phyloP scores from a whole-genome alignment of 306 rosid species.

The Trifolium fragiferum region DNA sequence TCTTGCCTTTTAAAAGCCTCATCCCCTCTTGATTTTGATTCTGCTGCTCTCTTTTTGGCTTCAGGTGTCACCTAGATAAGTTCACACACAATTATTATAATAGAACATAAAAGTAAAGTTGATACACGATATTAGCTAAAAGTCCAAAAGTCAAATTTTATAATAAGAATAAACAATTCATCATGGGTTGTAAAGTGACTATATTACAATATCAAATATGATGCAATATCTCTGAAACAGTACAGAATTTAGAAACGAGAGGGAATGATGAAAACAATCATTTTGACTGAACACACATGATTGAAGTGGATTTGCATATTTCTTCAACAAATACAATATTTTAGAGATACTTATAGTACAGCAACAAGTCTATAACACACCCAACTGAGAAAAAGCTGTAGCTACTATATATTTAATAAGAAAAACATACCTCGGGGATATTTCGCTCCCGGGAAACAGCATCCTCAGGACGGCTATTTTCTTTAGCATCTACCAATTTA shows the following conservation, averaged over 20 bases:
- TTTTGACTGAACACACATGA: constrained; percentile 1
- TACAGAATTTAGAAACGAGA: constrained; percentile 24
- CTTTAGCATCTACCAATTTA: constrained; percentile 46
- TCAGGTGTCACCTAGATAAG: constrained; percentile 75
- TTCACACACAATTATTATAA: constrained; percentile 37
- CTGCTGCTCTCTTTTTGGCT: constrained; percentile 84
- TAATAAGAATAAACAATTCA: constrained; percentile 9
- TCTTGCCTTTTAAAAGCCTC: constrained; percentile 85
- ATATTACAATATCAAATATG: constrained; percentile 26
- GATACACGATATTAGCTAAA: constrained; percentile 14
- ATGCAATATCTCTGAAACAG: constrained; percentile 17
- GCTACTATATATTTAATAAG: constrained; percentile 17
- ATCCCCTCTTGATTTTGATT: constrained; percentile 87
- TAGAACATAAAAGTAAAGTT: constrained; percentile 5
- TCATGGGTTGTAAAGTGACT: not conserved
- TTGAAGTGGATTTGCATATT: constrained; percentile 15
- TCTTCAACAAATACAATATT: constrained; percentile 1
- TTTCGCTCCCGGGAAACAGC: constrained; percentile 49
- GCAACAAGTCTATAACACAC: not conserved
- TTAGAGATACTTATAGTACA: constrained; percentile 23
- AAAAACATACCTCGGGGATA: constrained; percentile 72
- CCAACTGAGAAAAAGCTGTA: not conserved
- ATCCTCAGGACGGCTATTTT: constrained; percentile 49
- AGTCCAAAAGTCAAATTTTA: not conserved
- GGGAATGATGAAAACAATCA: not conserved